Percentiles rank a stretch among this genome's conserved stretches.
These are phyloP conservation scores for Oryza glaberrima DNA, from an alignment of 176 grass and related monocot species.

Conservation along the genomic window DNA sequence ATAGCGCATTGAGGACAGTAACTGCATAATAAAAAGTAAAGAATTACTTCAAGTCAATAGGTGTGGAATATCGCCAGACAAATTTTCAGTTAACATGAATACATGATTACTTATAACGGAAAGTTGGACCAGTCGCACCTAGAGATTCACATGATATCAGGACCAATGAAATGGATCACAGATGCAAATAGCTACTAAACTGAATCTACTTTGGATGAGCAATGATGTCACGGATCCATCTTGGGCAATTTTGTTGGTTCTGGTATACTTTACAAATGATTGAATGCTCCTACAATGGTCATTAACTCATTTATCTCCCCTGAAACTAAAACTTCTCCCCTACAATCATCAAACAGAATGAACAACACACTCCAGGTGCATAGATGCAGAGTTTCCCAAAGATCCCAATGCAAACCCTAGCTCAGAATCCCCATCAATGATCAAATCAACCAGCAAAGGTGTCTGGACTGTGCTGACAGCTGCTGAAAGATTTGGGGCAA, in stretches of 20 bases:
- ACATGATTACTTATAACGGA: background rate
- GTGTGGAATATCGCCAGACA: constrained; percentile 3
- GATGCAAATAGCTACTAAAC: constrained; percentile 3
- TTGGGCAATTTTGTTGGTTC: background rate
- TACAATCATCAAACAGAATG: background rate
- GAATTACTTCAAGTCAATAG: background rate
- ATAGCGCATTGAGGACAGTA: constrained; percentile 72
- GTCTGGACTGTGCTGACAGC: background rate
- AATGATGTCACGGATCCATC: constrained; percentile 35
- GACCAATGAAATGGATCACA: constrained; percentile 5
- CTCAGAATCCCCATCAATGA: constrained; percentile 8
- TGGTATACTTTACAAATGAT: background rate
- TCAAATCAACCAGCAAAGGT: constrained; percentile 9
- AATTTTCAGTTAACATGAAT: constrained; percentile 9
- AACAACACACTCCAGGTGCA: constrained; percentile 3
- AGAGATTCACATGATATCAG: constrained; percentile 20
- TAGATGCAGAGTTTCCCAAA: background rate
- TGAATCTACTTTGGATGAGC: constrained; percentile 26
- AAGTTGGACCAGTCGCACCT: constrained; percentile 21
- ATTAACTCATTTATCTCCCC: background rate
- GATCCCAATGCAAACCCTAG: constrained; percentile 1
- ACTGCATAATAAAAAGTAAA: constrained; percentile 55
- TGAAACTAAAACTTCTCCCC: constrained; percentile 6
- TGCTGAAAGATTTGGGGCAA: background rate
- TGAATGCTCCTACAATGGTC: background rate